Conservation (phyloP, 192 early-diverging fungal species). For the Backusella parvicylindrica region DNA sequence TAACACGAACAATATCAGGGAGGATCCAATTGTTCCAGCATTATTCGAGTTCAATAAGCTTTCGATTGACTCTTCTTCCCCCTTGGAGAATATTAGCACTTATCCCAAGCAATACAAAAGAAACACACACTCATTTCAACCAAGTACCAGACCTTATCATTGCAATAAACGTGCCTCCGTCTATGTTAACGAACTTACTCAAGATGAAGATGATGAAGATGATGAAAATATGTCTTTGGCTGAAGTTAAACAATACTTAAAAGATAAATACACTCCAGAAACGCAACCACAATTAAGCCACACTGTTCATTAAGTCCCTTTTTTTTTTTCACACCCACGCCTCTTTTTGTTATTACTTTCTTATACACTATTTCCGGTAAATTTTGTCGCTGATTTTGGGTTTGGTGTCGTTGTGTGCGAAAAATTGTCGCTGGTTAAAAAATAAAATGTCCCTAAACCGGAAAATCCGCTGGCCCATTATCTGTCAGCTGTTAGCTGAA, state of each 20-base stretch:
- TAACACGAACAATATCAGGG: not conserved
- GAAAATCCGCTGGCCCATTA: no score
- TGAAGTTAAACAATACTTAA: not conserved
- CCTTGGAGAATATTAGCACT: not conserved
- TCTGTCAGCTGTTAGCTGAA: no score
- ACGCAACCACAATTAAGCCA: not conserved
- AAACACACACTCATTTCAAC: not conserved
- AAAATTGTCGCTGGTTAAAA: no score
- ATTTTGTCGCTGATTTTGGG: no score
- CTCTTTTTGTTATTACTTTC: no score
- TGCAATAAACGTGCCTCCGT: not conserved
- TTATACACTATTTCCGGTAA: no score
- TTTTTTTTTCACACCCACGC: not conserved
- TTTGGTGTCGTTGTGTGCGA: no score
- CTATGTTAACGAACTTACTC: not conserved
- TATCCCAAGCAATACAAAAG: not conserved
- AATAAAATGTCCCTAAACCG: no score
- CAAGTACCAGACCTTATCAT: not conserved
- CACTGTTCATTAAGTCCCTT: not conserved
- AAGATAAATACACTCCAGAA: not conserved
- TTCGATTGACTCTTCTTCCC: not conserved
- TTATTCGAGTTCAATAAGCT: not conserved
- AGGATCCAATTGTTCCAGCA: not conserved
- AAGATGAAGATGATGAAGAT: not conserved
- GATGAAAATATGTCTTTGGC: slow-evolving; percentile 4